A percentile compares a stretch with the other conserved stretches of the same genome.
Conservation (phyloP, 164 flowering plant genomes). For the Chimonanthus salicifolius region DNA sequence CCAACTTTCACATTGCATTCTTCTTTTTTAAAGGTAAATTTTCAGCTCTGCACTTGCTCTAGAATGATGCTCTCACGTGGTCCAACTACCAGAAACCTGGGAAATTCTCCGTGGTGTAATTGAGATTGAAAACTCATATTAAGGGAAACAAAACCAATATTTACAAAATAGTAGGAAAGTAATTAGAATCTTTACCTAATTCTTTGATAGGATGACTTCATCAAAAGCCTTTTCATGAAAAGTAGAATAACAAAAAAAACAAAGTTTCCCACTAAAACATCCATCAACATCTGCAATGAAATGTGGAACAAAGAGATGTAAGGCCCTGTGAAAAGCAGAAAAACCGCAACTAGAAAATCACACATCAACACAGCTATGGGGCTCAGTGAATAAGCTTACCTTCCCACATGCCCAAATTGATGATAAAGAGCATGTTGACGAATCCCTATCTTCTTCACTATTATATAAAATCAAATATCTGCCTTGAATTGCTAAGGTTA, state of each 20-base stretch:
- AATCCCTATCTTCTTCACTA: slow-evolving; percentile 26
- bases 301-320: background rate
- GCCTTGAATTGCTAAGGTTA: slow-evolving; percentile 46
- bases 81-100: background rate
- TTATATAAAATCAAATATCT: slow-evolving; percentile 32
- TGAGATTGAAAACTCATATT: background rate
- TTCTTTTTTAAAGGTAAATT: background rate
- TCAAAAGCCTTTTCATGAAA: slow-evolving; percentile 26
- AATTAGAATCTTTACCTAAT: slow-evolving; percentile 30
- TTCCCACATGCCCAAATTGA: slow-evolving; percentile 31
- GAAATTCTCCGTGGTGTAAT: background rate
- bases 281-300: slow-evolving; percentile 36
- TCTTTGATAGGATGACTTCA: slow-evolving; percentile 18
- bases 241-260: slow-evolving; percentile 35
- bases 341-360: background rate
- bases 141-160: background rate
- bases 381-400: slow-evolving; percentile 29
- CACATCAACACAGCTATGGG: background rate
- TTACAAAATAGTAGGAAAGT: background rate
- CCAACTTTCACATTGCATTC: too few species aligned
- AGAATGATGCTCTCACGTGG: background rate
- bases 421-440: slow-evolving; percentile 28
- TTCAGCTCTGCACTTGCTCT: background rate
- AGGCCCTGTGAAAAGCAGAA: background rate
- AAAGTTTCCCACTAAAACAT: slow-evolving; percentile 50